Evolutionary conservation across 75 land plant genomes (phyloP).

Genomic region (Pinus tabuliformis): DNA sequence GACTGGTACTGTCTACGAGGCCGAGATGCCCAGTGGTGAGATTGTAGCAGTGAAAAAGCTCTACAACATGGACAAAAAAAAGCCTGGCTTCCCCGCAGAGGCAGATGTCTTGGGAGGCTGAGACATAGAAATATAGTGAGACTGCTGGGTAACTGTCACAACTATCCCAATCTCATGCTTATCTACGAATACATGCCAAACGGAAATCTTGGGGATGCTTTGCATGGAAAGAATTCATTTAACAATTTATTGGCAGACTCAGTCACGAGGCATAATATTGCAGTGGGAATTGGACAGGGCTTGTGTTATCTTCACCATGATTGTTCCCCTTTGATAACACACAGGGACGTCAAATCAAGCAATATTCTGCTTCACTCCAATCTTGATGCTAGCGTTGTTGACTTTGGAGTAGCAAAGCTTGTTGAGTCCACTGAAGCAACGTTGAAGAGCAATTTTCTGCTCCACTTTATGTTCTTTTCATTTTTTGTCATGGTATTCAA

Average conservation of each 20-base stretch:
- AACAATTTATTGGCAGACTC: constrained; percentile 31
- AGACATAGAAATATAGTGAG: constrained; percentile 76
- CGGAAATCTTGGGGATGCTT: constrained; percentile 63
- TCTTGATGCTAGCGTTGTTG: constrained; percentile 72
- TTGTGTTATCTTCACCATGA: constrained; percentile 86
- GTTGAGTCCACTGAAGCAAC: constrained; percentile 56
- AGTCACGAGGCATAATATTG: constrained; percentile 58
- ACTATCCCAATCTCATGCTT: constrained; percentile 51
- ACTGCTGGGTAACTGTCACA: constrained; percentile 61
- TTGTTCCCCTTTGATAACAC: constrained; percentile 72
- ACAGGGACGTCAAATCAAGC: constrained; percentile 79
- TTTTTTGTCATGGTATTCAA: too few relatives aligned
- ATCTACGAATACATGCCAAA: constrained; percentile 76
- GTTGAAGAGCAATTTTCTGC: constrained; percentile 14
- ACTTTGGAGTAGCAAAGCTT: constrained; percentile 77
- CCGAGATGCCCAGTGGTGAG: constrained; percentile 40
- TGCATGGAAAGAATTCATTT: constrained; percentile 44
- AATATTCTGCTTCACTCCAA: constrained; percentile 75
- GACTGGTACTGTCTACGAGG: constrained; percentile 79
- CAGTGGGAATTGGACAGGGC: constrained; percentile 73
- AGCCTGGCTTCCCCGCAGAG: constrained; percentile 46
- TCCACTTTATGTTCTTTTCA: too few relatives aligned
- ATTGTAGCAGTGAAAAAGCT: constrained; percentile 76
- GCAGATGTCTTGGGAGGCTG: constrained; percentile 60
- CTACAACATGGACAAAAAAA: constrained; percentile 27